Base-by-base conservation (phyloP, 2,329 filamentous ascomycete species). In the Clonostachys solani region DNA sequence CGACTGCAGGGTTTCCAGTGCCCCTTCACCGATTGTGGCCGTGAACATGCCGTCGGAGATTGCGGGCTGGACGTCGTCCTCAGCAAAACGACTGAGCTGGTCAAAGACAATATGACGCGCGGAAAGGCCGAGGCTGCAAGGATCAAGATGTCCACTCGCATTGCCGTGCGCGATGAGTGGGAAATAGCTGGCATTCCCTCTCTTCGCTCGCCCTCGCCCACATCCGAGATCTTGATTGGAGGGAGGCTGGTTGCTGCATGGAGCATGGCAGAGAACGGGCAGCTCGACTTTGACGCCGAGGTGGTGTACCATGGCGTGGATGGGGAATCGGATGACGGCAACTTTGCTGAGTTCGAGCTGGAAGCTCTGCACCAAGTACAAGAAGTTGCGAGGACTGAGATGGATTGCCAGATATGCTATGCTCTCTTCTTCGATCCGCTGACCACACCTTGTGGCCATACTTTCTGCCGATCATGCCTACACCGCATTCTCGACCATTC, bases 401-500 rank as follows among this genome's bases (percentile, higher is more conserved):
- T 95, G 59, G 90, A 96, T 58, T 96, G 92, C 55, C 89, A 94
- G 57, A 83, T 96, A 49, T 96, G 92, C 66, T 95, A 92, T 63
- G 80, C 83, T 38, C 66, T 95, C 18, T 87, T 92, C 62, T 71
- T 90, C 50, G 87, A 95, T 51, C 90, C 92, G 0, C 72, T 92
- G 45, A 96, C 91, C 1, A 95, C 89, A 0, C 76, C 81, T 2
- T 96, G 92, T 57, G 92, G 92, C 2, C 92, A 96, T 63, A 96
- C 90, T 0, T 92, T 94, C 58, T 96, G 92, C 63, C 83, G 87
- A 17, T 78, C 80, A 49, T 96, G 92, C 61, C 73, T 96, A 18
- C 80, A 84, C 47, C 81, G 87, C 42, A 82, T 88, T 7, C 73
- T 95, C 49, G 87, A 92, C 56, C 86, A 94, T 60, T 86, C 87